Base-by-base conservation (phyloP, 2,329 filamentous ascomycete genomes). In the Penicillium sp. region DNA sequence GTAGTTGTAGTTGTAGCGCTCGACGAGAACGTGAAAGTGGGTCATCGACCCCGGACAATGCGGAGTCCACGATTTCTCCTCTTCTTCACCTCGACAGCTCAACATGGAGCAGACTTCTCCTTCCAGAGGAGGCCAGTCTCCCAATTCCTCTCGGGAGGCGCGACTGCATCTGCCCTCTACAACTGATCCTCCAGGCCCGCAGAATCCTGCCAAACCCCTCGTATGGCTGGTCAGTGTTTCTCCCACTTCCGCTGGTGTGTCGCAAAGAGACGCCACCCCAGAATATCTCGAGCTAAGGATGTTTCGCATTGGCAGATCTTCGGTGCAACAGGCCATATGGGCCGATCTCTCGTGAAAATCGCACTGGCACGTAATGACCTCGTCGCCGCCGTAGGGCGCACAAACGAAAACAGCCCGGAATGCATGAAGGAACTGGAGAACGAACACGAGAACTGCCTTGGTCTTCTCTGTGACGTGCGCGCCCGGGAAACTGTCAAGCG, bases 241-340 rank as follows among this genome's bases (percentile, higher is more conserved):
- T 32, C 39, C 39, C 39, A 22, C 33, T 35, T n/a, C 31, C 29
- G 23, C 28, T 35, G 30, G 23, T 14, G 14, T n/a, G 6, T 18
- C 18, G 8, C 14, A 23, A 17, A 13, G 25, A 9, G 8, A 11
- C 9, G 3, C 13, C 9, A 12, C 7, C n/a, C 9, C 12, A 12
- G 18, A 33, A 9, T 25, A 7, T 22, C 18, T 16, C 8, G 20
- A 18, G 35, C 44, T 45, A 42, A 47, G 9, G 31, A 15, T 17
- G 7, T 10, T 10, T 15, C 41, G 47, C 46, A 30, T 10, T 18
- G 14, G 25, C 27, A 88, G 86, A 73, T 96, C 37, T 98, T 95
- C 65, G 92, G 92, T 32, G 89, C 87, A 32, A 95, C 89, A n/a
- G 92, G 92, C 39, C 92, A 98, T 57, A 94, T 96, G 74, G 92